Percentiles rank a stretch among this genome's conserved stretches.
phyloP scores from a whole-genome alignment of 768 basidiomycete species.

The Leccinum subgranulosum region DNA sequence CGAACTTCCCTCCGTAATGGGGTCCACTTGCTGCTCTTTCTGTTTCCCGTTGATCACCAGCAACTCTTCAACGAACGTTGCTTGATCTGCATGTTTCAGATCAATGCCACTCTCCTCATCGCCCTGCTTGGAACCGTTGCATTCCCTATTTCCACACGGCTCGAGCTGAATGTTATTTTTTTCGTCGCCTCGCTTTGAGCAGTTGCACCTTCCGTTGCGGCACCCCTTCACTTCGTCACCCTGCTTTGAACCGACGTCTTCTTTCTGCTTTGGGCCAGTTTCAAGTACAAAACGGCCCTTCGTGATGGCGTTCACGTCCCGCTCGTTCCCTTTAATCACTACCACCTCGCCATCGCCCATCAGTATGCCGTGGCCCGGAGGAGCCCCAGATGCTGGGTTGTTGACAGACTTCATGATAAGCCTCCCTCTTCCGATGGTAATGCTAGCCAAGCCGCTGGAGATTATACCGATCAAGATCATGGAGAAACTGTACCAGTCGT shows the following conservation, averaged over 20 bases:
- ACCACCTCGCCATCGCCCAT: slow-evolving; percentile 16
- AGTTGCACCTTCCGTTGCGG: background rate
- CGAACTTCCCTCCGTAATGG: background rate
- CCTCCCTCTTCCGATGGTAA: slow-evolving; percentile 24
- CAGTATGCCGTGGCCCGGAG: slow-evolving; percentile 31
- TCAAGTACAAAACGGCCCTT: slow-evolving; percentile 27
- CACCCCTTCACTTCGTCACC: background rate
- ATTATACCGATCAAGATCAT: slow-evolving; percentile 34
- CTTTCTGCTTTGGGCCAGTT: background rate
- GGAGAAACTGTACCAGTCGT: slow-evolving; percentile 31
- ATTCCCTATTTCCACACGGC: background rate
- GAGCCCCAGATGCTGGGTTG: slow-evolving; percentile 18
- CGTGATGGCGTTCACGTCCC: slow-evolving; percentile 28
- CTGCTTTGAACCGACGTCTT: background rate
- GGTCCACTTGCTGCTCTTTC: background rate
- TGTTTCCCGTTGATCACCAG: background rate
- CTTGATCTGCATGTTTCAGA: background rate
- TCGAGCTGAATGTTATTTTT: background rate
- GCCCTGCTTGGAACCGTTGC: background rate
- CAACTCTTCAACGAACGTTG: background rate
- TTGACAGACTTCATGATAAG: slow-evolving; percentile 12
- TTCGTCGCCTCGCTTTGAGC: background rate
- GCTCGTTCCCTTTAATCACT: slow-evolving; percentile 27
- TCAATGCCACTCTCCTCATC: background rate
- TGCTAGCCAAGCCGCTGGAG: slow-evolving; percentile 27